Evolutionary conservation across 2,329 filamentous ascomycete species (phyloP), one percentile per base, ranked within the genome.

Genomic region (Sclerotinia glacialis): DNA sequence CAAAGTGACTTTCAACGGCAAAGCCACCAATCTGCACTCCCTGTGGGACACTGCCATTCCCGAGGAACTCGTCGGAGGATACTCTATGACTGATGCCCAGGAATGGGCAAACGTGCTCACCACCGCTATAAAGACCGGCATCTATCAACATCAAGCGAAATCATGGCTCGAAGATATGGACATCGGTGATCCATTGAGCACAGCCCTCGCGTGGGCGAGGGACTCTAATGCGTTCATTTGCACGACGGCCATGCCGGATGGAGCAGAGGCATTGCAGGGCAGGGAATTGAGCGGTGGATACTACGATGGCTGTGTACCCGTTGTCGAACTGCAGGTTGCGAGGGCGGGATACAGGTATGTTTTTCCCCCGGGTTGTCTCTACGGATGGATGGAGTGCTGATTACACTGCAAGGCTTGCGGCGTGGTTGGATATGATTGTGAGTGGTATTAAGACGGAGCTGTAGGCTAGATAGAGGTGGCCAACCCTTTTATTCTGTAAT

Each of bases 21-120:
- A 77, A 40, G 76, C 80, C 37, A 81, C 84, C 65, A 92, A 92
- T 74, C 81, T 92, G 52, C 90, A 92, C 74, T 83, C 88, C 67
- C 85, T 91, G 21, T 92, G 89, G 89, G 90, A 92, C 74, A 86
- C 83, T 64, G 85, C 83, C 71, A 91, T 92, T 69, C 83, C 86
- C 0, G 87, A 90, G 78, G 85, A 87, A 73, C 78, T 85, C 72
- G 79, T 89, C 1, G 87, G 87, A 2, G 85, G 82, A n/a, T 84
- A 74, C 76, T 80, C 77, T 76, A 83, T 76, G 0, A 75, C 77
- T 6, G 78, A 82, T 55, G 86, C 86, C 1, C 76, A 79, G 61
- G 75, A 74, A 52, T 90, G 87, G 84, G 85, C 87, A 1, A 78
- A 79, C n/a, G 77, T 80, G 64, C 80, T 91, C 28, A 81, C 82